Base-by-base conservation (phyloP, 768 basidiomycete species). In the Tremella fuciformis region DNA sequence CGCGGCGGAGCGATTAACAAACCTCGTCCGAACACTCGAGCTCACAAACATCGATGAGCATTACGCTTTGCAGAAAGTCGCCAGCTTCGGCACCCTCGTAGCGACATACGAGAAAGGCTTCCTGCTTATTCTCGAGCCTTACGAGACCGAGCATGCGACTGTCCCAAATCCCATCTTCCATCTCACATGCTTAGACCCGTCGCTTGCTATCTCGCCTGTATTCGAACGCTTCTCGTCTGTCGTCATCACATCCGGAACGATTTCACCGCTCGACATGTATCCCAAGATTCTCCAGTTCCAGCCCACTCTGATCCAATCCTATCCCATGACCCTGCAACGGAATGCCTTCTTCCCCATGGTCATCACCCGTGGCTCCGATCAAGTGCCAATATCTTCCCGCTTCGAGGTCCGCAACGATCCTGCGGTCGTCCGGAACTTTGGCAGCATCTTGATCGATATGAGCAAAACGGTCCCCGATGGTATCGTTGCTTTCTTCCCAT, bases 371-470 rank as follows among this genome's bases (percentile, higher is more conserved):
- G 96, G 96, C 39, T 91, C 91, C 68, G 96, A 99, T 76, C 96
- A 99, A 79, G 96, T 98, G 2, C 91, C 93, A 18, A 94, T 99
- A 73, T 94, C 91, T 76, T 98, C 94, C 15, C 85, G 96, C 41
- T 98, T 99, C 77, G 96, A 98, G 80, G 96, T 99, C 57, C 83
- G 96, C 72, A 99, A 99, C 76, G 96, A 99, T 77, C 96, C 96
- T 8, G 93, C 96, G 3, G 96, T 99, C 11, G 96, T 99, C 54
- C 86, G 96, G 59, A 99, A 99, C 77, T 99, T 98, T 71, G 96
- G 96, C 21, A 96, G 88, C 72, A 96, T 99, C 77, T 84, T 99
- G 39, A 85, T 98, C 62, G 96, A 99, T 77, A 98, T 96, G 81
- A 90, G 89, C 80, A 93, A 93, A 75, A 91, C 89, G 54, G 93